Conservation (phyloP, 495 filamentous ascomycete species). For the Podospora didyma region DNA sequence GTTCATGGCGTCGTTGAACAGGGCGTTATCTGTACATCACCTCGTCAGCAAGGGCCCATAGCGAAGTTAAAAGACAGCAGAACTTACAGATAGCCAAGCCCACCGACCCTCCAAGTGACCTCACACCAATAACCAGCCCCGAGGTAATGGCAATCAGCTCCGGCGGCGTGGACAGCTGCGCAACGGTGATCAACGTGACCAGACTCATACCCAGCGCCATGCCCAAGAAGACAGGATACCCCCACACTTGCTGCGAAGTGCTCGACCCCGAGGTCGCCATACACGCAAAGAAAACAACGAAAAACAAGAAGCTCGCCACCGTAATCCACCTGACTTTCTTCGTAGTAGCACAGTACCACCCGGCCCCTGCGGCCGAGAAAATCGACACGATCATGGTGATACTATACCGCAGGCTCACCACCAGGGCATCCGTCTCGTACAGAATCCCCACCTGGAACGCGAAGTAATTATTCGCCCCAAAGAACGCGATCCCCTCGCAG, state of each 20-base stretch:
- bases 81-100: conserved; percentile 29
- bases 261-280: conserved; percentile 22
- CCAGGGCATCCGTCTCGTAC: conserved; percentile 24
- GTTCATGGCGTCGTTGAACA: conserved; percentile 14
- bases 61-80: neutral
- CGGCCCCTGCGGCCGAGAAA: conserved; percentile 13
- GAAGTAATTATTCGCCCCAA: conserved; percentile 34
- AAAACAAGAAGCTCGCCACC: conserved; percentile 19
- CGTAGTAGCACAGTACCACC: conserved; percentile 22
- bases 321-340: conserved; percentile 23
- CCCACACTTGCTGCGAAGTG: conserved; percentile 22
- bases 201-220: conserved; percentile 24
- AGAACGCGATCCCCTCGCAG: conserved; percentile 32
- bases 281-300: conserved; percentile 25
- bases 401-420: conserved; percentile 20
- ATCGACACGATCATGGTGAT: conserved; percentile 24
- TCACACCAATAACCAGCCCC: conserved; percentile 29
- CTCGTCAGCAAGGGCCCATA: neutral
- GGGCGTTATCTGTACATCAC: conserved; percentile 19
- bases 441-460: conserved; percentile 29
- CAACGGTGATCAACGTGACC: conserved; percentile 23
- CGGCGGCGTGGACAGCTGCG: conserved; percentile 29
- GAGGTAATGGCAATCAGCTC: conserved; percentile 29
- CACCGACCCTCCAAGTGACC: conserved; percentile 29
- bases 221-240: conserved; percentile 29